These are phyloP conservation scores for Strobilomyces echinocephalus DNA, from an alignment of 768 basidiomycete genomes.

Conservation along the genomic window DNA sequence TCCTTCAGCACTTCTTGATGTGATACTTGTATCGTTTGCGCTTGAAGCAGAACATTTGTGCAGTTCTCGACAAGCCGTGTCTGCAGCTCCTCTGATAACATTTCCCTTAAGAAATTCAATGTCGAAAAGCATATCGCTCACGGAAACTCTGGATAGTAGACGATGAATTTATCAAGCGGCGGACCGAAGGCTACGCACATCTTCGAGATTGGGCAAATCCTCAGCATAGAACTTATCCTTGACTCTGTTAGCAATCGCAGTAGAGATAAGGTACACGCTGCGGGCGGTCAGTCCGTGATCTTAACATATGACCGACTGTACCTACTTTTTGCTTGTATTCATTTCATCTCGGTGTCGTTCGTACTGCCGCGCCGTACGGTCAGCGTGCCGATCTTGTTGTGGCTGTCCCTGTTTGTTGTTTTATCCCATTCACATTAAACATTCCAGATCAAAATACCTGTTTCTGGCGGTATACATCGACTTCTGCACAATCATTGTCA, in stretches of 20 bases:
- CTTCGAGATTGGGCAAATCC: conserved; percentile 64
- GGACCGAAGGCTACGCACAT: conserved; percentile 45
- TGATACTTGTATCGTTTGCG: conserved; percentile 52
- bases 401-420: conserved; percentile 49
- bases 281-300: not conserved
- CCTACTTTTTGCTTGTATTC: conserved; percentile 78
- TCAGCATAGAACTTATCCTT: conserved; percentile 70
- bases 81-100: conserved; percentile 62
- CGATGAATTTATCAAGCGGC: conserved; percentile 4
- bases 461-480: conserved; percentile 72
- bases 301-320: not conserved
- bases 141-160: conserved; percentile 61
- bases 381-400: conserved; percentile 71
- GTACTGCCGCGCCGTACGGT: conserved; percentile 65
- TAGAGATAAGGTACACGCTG: conserved; percentile 70
- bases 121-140: conserved; percentile 26
- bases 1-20: conserved; percentile 59
- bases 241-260: conserved; percentile 59
- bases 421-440: not conserved
- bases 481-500: conserved; percentile 71
- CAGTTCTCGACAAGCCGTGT: conserved; percentile 55
- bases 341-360: conserved; percentile 76
- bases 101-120: not conserved
- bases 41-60: conserved; percentile 49
- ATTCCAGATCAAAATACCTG: conserved; percentile 42